Percentiles rank a stretch among this genome's conserved stretches.
phyloP scores from a whole-genome alignment of 1,284 basidiomycete genomes.

The Sporisorium scitamineum region DNA sequence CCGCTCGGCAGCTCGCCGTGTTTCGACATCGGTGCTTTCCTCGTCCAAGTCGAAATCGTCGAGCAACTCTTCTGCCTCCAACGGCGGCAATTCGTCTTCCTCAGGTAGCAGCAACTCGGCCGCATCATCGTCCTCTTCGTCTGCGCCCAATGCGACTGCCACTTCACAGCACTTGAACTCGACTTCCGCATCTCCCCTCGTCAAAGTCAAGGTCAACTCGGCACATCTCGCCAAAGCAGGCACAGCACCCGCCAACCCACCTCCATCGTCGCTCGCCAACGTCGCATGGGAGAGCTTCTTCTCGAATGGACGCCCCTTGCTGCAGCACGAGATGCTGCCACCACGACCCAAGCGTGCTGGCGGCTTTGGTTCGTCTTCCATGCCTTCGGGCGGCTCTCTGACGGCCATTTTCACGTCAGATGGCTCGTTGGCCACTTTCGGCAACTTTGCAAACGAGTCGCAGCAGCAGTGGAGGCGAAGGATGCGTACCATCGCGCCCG shows the following conservation, averaged over 20 bases:
- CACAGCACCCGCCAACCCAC: conserved; percentile 45
- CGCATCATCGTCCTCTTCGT: conserved; percentile 34
- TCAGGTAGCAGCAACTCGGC: conserved; percentile 30
- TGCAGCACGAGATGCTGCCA: conserved; percentile 57
- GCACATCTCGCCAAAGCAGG: conserved; percentile 20
- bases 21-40: conserved; percentile 31
- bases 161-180: conserved; percentile 18
- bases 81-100: conserved; percentile 29
- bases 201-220: conserved; percentile 26
- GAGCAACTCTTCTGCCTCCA: conserved; percentile 25
- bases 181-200: conserved; percentile 24
- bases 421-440: conserved; percentile 39
- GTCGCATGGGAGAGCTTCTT: conserved; percentile 58
- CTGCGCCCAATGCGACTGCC: conserved; percentile 21
- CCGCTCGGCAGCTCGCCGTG: conserved; percentile 29
- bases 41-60: conserved; percentile 44
- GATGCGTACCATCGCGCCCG: conserved; percentile 44
- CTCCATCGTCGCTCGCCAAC: conserved; percentile 42
- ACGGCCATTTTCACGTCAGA: conserved; percentile 44
- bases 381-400: conserved; percentile 32
- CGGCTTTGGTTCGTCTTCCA: conserved; percentile 29
- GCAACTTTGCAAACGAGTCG: conserved; percentile 37
- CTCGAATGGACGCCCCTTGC: conserved; percentile 48
- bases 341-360: conserved; percentile 42
- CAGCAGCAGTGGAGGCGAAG: conserved; percentile 42